Conservation (phyloP, 371 early-diverging fungal species). For the Funneliformis caledonium region DNA sequence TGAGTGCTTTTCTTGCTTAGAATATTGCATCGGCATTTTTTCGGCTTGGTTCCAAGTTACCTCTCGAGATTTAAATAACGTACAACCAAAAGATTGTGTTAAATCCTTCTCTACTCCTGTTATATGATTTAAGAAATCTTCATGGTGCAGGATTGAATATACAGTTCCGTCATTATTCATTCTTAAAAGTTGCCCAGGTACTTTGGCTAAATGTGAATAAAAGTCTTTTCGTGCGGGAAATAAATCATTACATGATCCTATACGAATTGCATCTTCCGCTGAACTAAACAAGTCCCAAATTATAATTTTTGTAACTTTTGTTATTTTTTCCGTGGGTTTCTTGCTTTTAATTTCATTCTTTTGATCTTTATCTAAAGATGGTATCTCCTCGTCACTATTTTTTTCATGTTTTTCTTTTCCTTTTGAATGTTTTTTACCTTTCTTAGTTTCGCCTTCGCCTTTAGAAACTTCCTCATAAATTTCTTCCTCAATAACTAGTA, state of each 20-base stretch:
- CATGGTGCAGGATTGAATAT: not conserved
- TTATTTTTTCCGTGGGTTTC: too few species aligned
- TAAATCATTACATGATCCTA: not conserved
- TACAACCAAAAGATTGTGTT: too few species aligned
- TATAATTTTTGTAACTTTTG: not conserved
- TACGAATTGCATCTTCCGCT: not conserved
- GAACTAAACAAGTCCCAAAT: conserved; percentile 23
- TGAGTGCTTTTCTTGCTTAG: too few species aligned
- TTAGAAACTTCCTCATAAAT: not conserved
- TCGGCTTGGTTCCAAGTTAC: not conserved
- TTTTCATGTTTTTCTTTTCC: too few species aligned
- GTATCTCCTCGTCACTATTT: too few species aligned
- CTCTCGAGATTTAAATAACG: not conserved
- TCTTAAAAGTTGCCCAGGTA: not conserved
- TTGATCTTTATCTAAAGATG: too few species aligned
- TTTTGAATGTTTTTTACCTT: too few species aligned
- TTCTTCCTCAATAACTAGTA: not conserved
- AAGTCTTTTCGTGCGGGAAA: not conserved
- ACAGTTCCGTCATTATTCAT: not conserved
- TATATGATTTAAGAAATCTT: not conserved
- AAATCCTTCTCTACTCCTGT: not conserved
- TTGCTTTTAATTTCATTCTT: too few species aligned
- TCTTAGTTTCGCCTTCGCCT: too few species aligned
- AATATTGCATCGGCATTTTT: too few species aligned
- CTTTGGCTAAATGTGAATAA: not conserved